phyloP scores from a whole-genome alignment of 225 moss, liverwort and hornwort species.

The Pseudisothecium myosuroides region DNA sequence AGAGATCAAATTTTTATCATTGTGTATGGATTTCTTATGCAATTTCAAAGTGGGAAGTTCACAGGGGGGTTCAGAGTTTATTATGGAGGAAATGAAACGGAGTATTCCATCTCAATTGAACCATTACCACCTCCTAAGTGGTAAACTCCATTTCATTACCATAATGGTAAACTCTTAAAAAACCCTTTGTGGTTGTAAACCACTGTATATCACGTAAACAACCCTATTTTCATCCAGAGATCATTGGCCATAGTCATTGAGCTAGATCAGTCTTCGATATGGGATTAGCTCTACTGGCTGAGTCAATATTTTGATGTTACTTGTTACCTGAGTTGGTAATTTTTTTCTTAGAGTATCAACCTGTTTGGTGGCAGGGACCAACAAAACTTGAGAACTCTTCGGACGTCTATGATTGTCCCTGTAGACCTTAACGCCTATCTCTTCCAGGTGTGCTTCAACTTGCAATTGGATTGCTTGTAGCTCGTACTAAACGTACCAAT shows the following conservation, averaged over 20 bases:
- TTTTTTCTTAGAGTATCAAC: neutral
- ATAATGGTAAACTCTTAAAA: neutral
- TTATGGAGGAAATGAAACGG: neutral
- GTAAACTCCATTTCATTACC: neutral
- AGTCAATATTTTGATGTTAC: neutral
- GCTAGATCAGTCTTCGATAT: neutral
- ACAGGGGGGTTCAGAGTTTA: neutral
- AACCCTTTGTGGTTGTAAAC: neutral
- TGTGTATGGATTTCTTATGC: neutral
- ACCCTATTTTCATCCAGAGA: neutral
- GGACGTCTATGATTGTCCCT: slow-evolving; percentile 31
- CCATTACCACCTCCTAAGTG: neutral
- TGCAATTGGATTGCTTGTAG: neutral
- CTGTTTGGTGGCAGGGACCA: slow-evolving; percentile 20
- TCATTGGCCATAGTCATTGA: neutral
- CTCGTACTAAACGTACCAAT: neutral
- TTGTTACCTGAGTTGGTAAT: neutral
- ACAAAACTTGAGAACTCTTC: slow-evolving; percentile 29
- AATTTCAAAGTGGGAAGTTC: neutral
- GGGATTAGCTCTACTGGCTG: neutral
- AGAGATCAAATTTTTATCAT: neutral
- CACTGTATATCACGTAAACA: neutral
- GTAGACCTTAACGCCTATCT: slow-evolving; percentile 30
- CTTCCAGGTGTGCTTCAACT: slow-evolving; percentile 13
- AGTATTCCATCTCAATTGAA: neutral